Evolutionary conservation across 306 rosid species (phyloP).

Genomic region (Dalbergia cultrata): DNA sequence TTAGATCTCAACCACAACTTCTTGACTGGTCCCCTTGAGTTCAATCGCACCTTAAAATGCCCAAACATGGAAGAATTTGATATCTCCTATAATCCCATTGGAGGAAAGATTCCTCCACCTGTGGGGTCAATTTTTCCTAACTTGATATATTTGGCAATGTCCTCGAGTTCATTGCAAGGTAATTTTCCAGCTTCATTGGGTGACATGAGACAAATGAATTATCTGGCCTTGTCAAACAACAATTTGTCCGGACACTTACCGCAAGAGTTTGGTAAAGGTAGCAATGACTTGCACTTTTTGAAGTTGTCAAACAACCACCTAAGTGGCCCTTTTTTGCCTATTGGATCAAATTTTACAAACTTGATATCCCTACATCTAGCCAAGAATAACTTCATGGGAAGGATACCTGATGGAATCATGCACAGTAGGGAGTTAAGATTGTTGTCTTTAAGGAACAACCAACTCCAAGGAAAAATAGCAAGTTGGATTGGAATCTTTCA

Average conservation of each 20-base stretch:
- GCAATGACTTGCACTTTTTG: too few species aligned
- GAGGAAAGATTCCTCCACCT: background rate
- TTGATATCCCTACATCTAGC: background rate
- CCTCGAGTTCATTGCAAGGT: constrained; percentile 7
- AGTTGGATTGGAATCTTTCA: constrained; percentile 24
- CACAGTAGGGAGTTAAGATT: too few species aligned
- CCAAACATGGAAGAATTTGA: background rate
- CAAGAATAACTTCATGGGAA: constrained; percentile 14
- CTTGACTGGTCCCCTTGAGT: background rate
- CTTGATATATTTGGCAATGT: constrained; percentile 1
- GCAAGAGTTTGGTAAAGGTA: too few species aligned
- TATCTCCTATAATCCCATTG: constrained; percentile 29
- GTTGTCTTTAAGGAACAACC: constrained; percentile 31
- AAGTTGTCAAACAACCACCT: too few species aligned
- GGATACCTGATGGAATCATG: background rate
- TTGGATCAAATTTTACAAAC: background rate
- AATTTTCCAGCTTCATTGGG: constrained; percentile 24
- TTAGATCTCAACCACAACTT: background rate
- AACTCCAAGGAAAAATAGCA: constrained; percentile 7
- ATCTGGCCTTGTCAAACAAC: constrained; percentile 38
- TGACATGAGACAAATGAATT: background rate
- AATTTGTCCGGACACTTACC: constrained; percentile 4
- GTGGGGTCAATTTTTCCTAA: constrained; percentile 31
- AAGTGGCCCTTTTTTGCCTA: background rate
- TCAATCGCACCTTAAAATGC: background rate